phyloP scores from a whole-genome alignment of 2,329 filamentous ascomycete species.

The Endoconidiophora polonica region DNA sequence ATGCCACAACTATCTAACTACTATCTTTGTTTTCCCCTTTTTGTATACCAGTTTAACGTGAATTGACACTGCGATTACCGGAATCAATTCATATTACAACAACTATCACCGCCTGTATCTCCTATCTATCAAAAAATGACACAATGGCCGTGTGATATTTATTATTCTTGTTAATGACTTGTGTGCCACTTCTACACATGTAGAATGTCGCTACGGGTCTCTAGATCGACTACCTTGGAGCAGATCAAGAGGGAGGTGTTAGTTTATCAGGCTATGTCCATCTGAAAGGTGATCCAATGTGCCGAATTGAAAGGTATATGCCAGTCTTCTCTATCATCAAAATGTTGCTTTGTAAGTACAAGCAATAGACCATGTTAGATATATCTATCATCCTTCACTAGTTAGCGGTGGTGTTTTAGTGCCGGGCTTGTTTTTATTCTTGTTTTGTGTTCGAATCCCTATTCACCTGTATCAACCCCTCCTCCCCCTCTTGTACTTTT shows the following conservation, averaged over 20 bases:
- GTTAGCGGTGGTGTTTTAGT: no score
- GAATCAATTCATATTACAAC: neutral
- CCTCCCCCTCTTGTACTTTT: neutral
- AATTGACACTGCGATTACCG: no score
- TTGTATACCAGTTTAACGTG: neutral
- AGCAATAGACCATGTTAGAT: no score
- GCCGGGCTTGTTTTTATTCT: no score
- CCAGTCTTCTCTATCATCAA: no score
- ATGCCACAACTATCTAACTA: neutral
- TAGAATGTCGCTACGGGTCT: neutral
- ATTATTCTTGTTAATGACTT: neutral
- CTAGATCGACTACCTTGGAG: neutral
- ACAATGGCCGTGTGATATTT: neutral
- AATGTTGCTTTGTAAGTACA: no score
- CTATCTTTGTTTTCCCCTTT: neutral
- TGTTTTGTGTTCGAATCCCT: no score
- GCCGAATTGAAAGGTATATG: no score
- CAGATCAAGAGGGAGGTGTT: no score
- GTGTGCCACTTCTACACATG: neutral
- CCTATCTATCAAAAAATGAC: neutral
- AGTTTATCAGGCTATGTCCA: no score
- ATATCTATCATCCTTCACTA: neutral
- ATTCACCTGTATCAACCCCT: no score
- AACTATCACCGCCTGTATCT: neutral
- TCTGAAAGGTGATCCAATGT: no score